These are phyloP conservation scores for Verticillium klebahnii DNA, from an alignment of 2,329 filamentous ascomycete species.

Conservation along the genomic window DNA sequence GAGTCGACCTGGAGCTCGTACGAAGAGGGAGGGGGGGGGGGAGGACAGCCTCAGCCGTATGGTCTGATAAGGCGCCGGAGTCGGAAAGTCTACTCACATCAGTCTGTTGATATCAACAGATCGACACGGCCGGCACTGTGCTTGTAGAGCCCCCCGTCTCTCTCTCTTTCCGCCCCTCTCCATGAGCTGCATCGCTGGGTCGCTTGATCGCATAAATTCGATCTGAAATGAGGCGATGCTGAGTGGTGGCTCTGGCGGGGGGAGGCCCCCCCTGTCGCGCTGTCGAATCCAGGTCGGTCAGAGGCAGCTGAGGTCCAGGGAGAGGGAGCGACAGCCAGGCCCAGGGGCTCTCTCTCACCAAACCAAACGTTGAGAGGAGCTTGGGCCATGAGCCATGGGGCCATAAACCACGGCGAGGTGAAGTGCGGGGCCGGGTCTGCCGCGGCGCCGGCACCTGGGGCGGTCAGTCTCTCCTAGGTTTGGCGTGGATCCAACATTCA, in stretches of 20 bases:
- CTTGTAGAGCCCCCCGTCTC: neutral
- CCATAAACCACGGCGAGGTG: too few species aligned
- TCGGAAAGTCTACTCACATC: too few species aligned
- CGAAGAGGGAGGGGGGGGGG: too few species aligned
- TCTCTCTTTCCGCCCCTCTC: too few species aligned
- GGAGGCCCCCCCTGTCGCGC: neutral
- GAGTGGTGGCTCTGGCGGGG: neutral
- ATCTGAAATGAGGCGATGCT: neutral
- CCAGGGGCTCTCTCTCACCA: slow-evolving; percentile 2
- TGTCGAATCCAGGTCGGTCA: slow-evolving; percentile 3
- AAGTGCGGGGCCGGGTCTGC: neutral
- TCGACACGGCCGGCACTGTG: neutral
- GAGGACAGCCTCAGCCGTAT: too few species aligned
- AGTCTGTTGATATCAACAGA: neutral
- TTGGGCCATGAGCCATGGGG: slow-evolving; percentile 7
- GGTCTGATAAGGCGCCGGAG: neutral
- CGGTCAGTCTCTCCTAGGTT: slow-evolving; percentile 1
- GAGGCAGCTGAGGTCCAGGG: neutral
- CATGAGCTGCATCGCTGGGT: neutral
- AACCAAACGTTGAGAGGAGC: slow-evolving; percentile 16
- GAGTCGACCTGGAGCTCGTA: too few species aligned
- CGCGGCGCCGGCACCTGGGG: slow-evolving; percentile 2
- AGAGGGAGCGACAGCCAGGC: neutral
- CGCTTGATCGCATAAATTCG: neutral
- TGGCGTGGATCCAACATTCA: slow-evolving; percentile 3